These are phyloP conservation scores for Aurantiochytrium sp. DNA, from an alignment of 108 stramenopile species.

Conservation along the genomic window DNA sequence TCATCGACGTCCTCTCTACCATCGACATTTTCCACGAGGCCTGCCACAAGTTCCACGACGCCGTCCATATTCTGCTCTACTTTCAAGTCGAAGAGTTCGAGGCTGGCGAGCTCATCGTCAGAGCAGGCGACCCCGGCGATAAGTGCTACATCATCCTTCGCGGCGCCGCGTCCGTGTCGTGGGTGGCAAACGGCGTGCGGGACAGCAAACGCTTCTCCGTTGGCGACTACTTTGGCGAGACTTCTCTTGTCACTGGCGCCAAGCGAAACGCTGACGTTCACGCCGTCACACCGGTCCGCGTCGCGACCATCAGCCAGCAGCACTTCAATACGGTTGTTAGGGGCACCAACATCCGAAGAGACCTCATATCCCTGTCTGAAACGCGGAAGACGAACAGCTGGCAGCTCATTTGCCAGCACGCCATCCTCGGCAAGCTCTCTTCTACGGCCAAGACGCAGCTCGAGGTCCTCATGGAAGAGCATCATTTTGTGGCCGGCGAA, in stretches of 20 bases:
- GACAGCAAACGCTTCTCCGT: neutral
- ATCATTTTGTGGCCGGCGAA: neutral
- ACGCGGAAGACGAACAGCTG: slow-evolving; percentile 19
- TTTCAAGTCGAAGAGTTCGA: neutral
- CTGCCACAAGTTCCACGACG: neutral
- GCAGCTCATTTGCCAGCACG: neutral
- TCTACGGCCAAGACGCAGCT: slow-evolving; percentile 21
- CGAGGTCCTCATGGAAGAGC: slow-evolving; percentile 9
- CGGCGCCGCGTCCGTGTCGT: neutral
- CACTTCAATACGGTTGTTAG: neutral
- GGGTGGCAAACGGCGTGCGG: neutral
- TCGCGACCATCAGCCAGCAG: neutral
- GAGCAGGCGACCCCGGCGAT: slow-evolving; percentile 1
- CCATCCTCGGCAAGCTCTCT: neutral
- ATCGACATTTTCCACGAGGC: neutral
- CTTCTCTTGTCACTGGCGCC: neutral
- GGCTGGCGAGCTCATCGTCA: neutral
- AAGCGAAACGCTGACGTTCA: neutral
- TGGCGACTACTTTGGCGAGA: neutral
- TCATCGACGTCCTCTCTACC: neutral
- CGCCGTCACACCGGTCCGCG: neutral
- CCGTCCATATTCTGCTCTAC: neutral
- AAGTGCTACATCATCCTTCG: neutral
- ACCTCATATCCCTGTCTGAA: neutral
- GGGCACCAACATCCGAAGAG: neutral